Evolutionary conservation across 2,329 filamentous ascomycete species (phyloP).

Genomic region (Cyclaneusma minus): DNA sequence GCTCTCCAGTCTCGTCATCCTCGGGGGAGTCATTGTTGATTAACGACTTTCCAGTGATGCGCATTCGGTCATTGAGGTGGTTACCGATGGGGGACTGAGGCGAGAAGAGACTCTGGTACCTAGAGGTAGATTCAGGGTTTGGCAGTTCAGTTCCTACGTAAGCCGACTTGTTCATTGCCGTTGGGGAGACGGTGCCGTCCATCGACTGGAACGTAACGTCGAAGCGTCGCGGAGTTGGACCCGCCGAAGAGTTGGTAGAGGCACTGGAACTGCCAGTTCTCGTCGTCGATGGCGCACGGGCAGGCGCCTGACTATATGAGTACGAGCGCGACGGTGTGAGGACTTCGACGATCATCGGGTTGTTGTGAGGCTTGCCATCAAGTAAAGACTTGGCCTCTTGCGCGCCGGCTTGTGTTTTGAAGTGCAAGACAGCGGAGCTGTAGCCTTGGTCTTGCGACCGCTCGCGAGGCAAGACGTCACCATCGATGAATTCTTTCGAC

Average conservation of each 20-base stretch:
- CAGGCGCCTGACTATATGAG: neutral
- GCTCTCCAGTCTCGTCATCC: constrained; percentile 55
- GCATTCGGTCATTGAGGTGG: constrained; percentile 44
- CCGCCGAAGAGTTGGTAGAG: constrained; percentile 23
- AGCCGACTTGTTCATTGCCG: constrained; percentile 39
- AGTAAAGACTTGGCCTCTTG: constrained; percentile 40
- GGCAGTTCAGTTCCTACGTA: constrained; percentile 42
- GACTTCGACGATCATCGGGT: constrained; percentile 42
- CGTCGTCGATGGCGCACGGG: constrained; percentile 12
- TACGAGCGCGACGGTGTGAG: constrained; percentile 19
- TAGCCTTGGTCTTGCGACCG: constrained; percentile 33
- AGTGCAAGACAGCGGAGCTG: constrained; percentile 35
- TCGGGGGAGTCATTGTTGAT: constrained; percentile 55
- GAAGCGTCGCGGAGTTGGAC: constrained; percentile 23
- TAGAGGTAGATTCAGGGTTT: constrained; percentile 34
- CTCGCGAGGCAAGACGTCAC: constrained; percentile 34
- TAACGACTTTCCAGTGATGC: constrained; percentile 52
- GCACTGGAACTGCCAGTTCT: constrained; percentile 22
- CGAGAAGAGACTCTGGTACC: constrained; percentile 52
- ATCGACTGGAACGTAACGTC: constrained; percentile 39
- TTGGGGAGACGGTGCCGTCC: constrained; percentile 27
- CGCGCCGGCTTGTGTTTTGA: constrained; percentile 36
- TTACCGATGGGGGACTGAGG: constrained; percentile 60
- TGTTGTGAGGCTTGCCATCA: constrained; percentile 37
- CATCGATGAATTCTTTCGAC: constrained; percentile 35